Evolutionary conservation across 2,329 filamentous ascomycete genomes (phyloP), one percentile per base, ranked within the genome.

Genomic region (Penicillium sp.): DNA sequence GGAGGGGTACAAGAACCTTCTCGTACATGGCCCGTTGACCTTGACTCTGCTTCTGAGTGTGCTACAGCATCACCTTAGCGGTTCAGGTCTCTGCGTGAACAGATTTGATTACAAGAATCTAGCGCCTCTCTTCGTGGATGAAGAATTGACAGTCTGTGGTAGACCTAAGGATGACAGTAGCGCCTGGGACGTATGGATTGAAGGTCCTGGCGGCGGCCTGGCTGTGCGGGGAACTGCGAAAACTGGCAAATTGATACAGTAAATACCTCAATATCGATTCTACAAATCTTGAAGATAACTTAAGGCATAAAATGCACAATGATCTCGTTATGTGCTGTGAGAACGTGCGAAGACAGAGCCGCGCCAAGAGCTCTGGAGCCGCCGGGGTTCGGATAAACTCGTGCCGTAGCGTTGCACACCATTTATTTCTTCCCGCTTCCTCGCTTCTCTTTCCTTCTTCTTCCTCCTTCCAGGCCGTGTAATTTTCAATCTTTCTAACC

Each of bases 21-120:
- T 97, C 15, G 89, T 97, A 50, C 94, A 97, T 65, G 94, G 94
- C 0, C 93, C 94, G 0, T 76, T 99, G 49, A 85, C 84, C 1
- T 79, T 95, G 38, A 86, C 87, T 0, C 76, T 97, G 6, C 85
- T 96, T 78, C 78, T 95, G 33, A 82, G 84, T 15, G 79, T 87
- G 4, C 70, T 95, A 23, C 74, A 79, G 45, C 72, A 77, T n/a
- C 81, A 88, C 58, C 63, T 85, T 15, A 55, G 62, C 3, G 60
- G 64, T 31, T 54, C 66, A 9, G 65, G 68, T 4, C 57, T 66
- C 13, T 62, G 51, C 39, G 73, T 93, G 21, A 68, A 73, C 43
- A 76, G 70, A 10, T 81, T 96, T 47, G 80, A 87, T 48, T 97
- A 97, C 70, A 83, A 85, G 45, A 96, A 96, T 68, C 70, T 95